These are phyloP conservation scores for Fusarium sp. DNA, from an alignment of 2,329 filamentous ascomycete species.

Conservation along the genomic window DNA sequence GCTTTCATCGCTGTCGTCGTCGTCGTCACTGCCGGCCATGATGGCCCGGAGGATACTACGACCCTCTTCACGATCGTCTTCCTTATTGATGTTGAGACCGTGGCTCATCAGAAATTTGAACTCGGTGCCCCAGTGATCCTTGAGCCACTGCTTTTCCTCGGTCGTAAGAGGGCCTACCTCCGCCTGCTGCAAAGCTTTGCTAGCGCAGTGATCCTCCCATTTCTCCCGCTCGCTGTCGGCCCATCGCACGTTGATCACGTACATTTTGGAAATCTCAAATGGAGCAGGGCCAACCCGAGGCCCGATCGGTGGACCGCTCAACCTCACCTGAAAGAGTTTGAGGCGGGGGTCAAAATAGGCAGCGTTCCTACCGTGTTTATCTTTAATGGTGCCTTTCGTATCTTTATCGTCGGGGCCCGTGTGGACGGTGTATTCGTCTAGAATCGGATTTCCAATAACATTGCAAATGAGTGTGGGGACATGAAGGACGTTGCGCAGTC, in stretches of 20 bases:
- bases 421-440: neutral
- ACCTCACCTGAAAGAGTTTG: neutral
- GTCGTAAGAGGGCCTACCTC: rapidly evolving
- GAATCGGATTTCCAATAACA: neutral
- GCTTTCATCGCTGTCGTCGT: too few species aligned
- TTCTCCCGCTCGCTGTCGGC: neutral
- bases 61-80: neutral
- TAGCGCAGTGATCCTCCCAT: too few species aligned
- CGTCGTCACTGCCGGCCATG: neutral
- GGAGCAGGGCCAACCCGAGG: neutral
- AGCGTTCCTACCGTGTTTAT: neutral
- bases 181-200: too few species aligned
- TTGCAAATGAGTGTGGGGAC: neutral
- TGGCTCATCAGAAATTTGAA: neutral
- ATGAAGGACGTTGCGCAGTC: neutral
- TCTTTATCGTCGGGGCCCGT: too few species aligned
- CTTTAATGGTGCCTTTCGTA: neutral
- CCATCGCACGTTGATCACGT: neutral
- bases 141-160: neutral
- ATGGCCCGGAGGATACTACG: neutral
- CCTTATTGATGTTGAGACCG: neutral
- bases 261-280: rapidly evolving
- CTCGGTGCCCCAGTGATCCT: neutral
- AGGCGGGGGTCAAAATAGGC: neutral
- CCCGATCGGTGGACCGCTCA: neutral